A percentile compares a stretch with the other conserved stretches of the same genome.
These are phyloP conservation scores for Suillus plorans DNA, from an alignment of 768 basidiomycete genomes.

Conservation along the genomic window DNA sequence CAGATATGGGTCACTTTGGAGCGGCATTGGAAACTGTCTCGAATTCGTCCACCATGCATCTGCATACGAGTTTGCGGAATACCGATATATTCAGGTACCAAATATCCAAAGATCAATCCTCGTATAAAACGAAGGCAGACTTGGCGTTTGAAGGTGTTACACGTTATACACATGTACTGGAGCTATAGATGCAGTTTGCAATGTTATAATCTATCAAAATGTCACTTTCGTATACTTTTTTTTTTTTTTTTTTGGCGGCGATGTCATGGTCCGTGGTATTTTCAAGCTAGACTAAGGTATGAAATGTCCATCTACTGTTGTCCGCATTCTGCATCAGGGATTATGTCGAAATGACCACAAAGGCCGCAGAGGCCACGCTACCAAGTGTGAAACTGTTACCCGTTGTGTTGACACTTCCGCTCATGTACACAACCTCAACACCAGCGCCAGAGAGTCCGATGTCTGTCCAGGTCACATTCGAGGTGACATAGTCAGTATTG, in stretches of 20 bases:
- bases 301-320: background rate
- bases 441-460: conserved; percentile 20
- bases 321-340: background rate
- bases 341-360: conserved; percentile 10
- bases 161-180: background rate
- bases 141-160: background rate
- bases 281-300: background rate
- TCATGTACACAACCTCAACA: conserved; percentile 11
- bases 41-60: background rate
- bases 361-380: conserved; percentile 23
- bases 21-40: background rate
- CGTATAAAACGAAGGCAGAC: background rate
- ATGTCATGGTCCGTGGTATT: background rate
- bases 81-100: background rate
- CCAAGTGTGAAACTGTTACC: conserved; percentile 20
- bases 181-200: background rate
- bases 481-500: conserved; percentile 46
- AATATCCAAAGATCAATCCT: too few species aligned
- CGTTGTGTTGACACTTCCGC: conserved; percentile 14
- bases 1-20: background rate
- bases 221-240: background rate
- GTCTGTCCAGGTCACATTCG: conserved; percentile 32
- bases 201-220: background rate
- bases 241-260: background rate
- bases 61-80: background rate